Conservation (phyloP, 2,329 filamentous ascomycete genomes). For the Pyricularia pennisetigena region DNA sequence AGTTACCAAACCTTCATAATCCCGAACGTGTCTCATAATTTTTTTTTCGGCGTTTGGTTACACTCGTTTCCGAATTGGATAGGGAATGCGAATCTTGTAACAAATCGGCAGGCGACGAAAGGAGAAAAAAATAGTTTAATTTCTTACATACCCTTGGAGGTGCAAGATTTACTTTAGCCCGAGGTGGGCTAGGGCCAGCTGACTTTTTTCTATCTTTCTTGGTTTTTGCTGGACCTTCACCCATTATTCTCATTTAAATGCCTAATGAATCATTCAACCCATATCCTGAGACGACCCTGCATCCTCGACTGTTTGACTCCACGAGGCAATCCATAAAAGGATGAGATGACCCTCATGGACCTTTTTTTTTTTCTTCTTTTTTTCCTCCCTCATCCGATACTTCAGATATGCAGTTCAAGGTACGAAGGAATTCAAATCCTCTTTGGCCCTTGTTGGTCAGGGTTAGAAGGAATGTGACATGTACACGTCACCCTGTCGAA, state of each 20-base stretch:
- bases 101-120: not conserved
- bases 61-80: not conserved
- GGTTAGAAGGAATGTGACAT: not conserved
- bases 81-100: not conserved
- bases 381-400: too few species aligned
- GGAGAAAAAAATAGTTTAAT: not conserved
- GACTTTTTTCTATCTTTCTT: not conserved
- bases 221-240: not conserved
- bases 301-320: not conserved
- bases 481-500: not conserved
- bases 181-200: not conserved
- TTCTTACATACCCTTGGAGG: not conserved
- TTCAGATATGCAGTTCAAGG: not conserved
- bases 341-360: not conserved
- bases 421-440: not conserved
- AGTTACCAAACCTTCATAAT: not conserved
- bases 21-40: not conserved
- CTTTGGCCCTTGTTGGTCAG: not conserved
- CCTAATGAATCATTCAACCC: constrained; percentile 1
- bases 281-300: not conserved
- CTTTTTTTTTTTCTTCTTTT: too few species aligned
- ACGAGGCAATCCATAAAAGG: not conserved
- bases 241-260: not conserved
- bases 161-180: not conserved
- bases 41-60: not conserved